A percentile compares a stretch with the other conserved stretches of the same genome.
phyloP scores from a whole-genome alignment of 306 rosid species.

The Fragaria ananassa region DNA sequence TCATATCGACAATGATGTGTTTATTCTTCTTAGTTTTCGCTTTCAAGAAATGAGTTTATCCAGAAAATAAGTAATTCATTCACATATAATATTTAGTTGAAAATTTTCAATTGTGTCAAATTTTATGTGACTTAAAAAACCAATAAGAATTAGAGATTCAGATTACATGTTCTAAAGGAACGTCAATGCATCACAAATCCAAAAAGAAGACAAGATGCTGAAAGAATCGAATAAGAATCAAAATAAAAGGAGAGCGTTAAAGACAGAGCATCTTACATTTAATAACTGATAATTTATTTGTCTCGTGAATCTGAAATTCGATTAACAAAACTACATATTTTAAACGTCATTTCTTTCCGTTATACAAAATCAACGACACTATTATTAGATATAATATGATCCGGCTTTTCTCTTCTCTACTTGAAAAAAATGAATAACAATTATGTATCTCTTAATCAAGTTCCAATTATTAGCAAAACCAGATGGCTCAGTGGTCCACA shows the following conservation, averaged over 20 bases:
- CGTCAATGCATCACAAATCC: neutral
- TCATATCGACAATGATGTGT: neutral
- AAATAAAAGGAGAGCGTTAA: neutral
- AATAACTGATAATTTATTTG: neutral
- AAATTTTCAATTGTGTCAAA: neutral
- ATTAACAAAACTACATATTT: neutral
- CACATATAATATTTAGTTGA: neutral
- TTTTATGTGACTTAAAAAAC: neutral
- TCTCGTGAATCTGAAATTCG: neutral
- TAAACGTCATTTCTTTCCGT: no score
- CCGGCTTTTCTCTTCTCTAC: neutral
- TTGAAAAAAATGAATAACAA: neutral
- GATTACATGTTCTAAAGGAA: neutral
- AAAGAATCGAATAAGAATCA: neutral
- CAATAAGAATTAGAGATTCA: neutral
- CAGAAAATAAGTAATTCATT: neutral
- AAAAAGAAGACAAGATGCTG: no score
- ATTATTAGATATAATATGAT: no score
- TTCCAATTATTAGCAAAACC: neutral
- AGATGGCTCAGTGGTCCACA: neutral
- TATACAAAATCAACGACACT: no score
- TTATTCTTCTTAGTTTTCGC: neutral
- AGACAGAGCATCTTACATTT: neutral
- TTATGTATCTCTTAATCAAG: neutral
- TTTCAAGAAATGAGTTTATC: neutral